A percentile compares a stretch with the other conserved stretches of the same genome.
Conservation (phyloP, 768 basidiomycete species). For the Lentinula aciculospora region DNA sequence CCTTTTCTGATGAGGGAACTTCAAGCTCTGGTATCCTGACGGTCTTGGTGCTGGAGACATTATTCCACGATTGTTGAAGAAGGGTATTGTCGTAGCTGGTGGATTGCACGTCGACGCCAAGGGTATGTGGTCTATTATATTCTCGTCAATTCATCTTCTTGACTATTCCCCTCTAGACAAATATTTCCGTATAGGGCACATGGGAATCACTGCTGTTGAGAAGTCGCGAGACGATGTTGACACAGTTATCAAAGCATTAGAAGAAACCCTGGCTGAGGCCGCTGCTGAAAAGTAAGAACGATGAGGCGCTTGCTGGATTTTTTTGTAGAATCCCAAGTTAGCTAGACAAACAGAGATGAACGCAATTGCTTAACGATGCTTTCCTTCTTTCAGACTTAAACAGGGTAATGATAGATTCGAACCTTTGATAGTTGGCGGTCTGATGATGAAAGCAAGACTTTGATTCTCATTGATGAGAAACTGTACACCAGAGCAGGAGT, state of each 20-base stretch:
- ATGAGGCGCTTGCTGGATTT: neutral
- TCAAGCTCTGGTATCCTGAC: conserved; percentile 75
- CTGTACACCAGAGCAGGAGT: neutral
- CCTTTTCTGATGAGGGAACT: conserved; percentile 3
- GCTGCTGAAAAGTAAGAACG: conserved; percentile 4
- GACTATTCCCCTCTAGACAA: conserved; percentile 42
- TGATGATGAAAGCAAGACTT: neutral
- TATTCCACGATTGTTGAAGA: conserved; percentile 65
- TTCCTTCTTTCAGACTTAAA: neutral
- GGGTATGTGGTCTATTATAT: conserved; percentile 35
- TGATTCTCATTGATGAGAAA: neutral
- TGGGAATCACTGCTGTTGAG: conserved; percentile 84
- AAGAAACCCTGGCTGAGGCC: conserved; percentile 38
- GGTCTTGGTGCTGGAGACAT: conserved; percentile 76
- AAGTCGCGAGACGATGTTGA: conserved; percentile 68
- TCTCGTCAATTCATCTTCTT: neutral
- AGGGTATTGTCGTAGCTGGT: conserved; percentile 78
- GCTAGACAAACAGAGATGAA: neutral
- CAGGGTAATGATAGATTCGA: neutral
- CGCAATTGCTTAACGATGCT: neutral
- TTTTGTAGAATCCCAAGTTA: conserved; percentile 1
- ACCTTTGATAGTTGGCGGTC: neutral
- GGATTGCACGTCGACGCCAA: conserved; percentile 83
- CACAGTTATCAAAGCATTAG: conserved; percentile 59
- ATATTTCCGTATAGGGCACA: conserved; percentile 94